A percentile compares a stretch with the other conserved stretches of the same genome.
Evolutionary conservation across 371 early-diverging fungal genomes (phyloP).

Genomic region (Rozella allomycis): DNA sequence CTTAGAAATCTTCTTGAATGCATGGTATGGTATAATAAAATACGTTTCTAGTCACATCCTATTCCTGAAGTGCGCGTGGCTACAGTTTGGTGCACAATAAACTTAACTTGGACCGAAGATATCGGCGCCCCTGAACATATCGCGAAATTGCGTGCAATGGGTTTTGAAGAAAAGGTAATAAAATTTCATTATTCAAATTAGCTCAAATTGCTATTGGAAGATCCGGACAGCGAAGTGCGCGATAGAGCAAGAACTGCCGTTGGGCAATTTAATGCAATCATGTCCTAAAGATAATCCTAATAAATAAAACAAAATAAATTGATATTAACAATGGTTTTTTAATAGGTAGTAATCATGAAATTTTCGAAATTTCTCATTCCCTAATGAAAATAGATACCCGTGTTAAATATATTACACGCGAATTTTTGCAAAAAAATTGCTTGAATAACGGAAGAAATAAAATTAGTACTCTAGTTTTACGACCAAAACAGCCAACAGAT

Average conservation of each 20-base stretch:
- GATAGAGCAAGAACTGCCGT: slow-evolving; percentile 49
- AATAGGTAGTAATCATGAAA: too few relatives aligned
- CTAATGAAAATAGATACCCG: too few relatives aligned
- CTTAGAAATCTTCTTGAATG: slow-evolving; percentile 9
- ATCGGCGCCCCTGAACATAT: slow-evolving; percentile 15
- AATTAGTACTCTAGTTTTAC: too few relatives aligned
- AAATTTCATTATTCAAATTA: too few relatives aligned
- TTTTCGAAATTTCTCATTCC: too few relatives aligned
- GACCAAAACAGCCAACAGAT: too few relatives aligned
- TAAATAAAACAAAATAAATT: too few relatives aligned
- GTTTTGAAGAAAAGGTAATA: slow-evolving; percentile 34
- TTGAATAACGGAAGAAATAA: too few relatives aligned
- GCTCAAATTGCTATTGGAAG: slow-evolving; percentile 15
- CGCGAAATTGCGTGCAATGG: slow-evolving; percentile 18
- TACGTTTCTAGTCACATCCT: slow-evolving; percentile 23
- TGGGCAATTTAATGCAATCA: slow-evolving; percentile 34
- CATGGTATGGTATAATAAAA: slow-evolving; percentile 19
- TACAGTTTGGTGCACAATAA: slow-evolving; percentile 55
- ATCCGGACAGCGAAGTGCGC: slow-evolving; percentile 40
- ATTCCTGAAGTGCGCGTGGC: slow-evolving; percentile 41
- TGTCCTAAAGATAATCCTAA: too few relatives aligned
- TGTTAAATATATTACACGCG: too few relatives aligned
- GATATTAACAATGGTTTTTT: too few relatives aligned
- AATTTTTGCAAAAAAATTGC: too few relatives aligned
- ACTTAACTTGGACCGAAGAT: slow-evolving; percentile 56